Evolutionary conservation across 257 asterid species (phyloP), one percentile per base, ranked within the genome.

Genomic region (Prunella vulgaris): DNA sequence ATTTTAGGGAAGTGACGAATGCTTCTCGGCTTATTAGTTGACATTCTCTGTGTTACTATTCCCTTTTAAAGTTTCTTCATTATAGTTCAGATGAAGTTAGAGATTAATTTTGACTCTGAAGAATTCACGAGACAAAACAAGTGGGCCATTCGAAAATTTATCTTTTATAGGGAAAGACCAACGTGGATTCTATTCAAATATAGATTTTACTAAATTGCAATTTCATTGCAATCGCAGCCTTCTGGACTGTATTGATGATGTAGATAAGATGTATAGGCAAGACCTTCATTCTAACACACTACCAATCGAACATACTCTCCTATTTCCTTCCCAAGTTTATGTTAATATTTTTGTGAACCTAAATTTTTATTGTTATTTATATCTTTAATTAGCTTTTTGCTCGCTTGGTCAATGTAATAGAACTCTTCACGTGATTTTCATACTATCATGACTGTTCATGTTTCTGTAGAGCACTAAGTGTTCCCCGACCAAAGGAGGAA

Each of bases 401-500:
- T 64, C 27, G 42, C 7, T 46, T 66, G 49, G 7, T 70, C 24
- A 48, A 56, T 17, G 1, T 28, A 69, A 54, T 48, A 57, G 14
- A 48, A 25, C 44, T 42, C 60, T 8, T 63, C 24, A 37, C 17
- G 46, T 38, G n/a, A 20, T 60, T 46, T 48, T 37, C 54, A 33
- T 64, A 37, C 48, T 35, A 52, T 65, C 69, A 13, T 51, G 48
- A 53, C 66, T 60, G 18, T 48, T 70, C 48, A 27, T 24, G 35
- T 38, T 60, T 35, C 42, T 35, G 42, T 70, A 93, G 98, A 76
- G 72, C 94, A 37, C 72, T 80, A 60, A 85, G 76, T 76, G 64
- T 86, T 63, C 90, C 86, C 48, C 96, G 84, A 15, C 88, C 98
- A 27, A 90, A 72, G 83, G 96, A 87, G 64, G 97, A 93, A 82